phyloP scores from a whole-genome alignment of 2,329 filamentous ascomycete genomes.

The Botrytis paeoniae region DNA sequence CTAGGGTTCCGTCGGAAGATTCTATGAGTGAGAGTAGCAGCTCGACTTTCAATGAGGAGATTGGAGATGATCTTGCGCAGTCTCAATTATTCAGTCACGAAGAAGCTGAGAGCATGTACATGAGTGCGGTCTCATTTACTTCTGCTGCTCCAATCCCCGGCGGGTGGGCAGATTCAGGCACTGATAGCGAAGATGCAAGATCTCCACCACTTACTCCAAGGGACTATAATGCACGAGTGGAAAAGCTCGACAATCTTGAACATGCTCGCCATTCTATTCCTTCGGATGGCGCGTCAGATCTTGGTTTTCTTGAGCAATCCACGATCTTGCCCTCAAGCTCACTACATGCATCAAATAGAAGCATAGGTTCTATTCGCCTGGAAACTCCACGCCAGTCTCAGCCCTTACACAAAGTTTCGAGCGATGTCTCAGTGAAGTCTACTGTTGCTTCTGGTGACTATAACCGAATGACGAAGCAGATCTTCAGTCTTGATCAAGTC shows the following conservation, averaged over 20 bases:
- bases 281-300: neutral
- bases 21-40: conserved; percentile 18
- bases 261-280: conserved; percentile 26
- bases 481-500: conserved; percentile 39
- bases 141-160: conserved; percentile 32
- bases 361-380: conserved; percentile 13
- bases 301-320: neutral
- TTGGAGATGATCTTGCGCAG: conserved; percentile 52
- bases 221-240: conserved; percentile 16
- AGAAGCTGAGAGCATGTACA: conserved; percentile 83
- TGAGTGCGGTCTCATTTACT: conserved; percentile 64
- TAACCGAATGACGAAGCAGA: conserved; percentile 36
- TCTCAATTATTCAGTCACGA: conserved; percentile 75
- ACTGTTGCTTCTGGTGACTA: conserved; percentile 32
- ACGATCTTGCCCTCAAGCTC: conserved; percentile 4
- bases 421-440: conserved; percentile 33
- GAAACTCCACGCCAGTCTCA: conserved; percentile 17
- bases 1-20: neutral
- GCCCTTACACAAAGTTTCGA: conserved; percentile 28
- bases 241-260: conserved; percentile 31
- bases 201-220: conserved; percentile 29
- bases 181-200: conserved; percentile 21
- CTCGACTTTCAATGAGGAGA: conserved; percentile 20
- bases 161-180: conserved; percentile 30
- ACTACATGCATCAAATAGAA: conserved; percentile 18